Evolutionary conservation across 202 grass and related monocot species (phyloP).

Genomic region (Panicum hallii): DNA sequence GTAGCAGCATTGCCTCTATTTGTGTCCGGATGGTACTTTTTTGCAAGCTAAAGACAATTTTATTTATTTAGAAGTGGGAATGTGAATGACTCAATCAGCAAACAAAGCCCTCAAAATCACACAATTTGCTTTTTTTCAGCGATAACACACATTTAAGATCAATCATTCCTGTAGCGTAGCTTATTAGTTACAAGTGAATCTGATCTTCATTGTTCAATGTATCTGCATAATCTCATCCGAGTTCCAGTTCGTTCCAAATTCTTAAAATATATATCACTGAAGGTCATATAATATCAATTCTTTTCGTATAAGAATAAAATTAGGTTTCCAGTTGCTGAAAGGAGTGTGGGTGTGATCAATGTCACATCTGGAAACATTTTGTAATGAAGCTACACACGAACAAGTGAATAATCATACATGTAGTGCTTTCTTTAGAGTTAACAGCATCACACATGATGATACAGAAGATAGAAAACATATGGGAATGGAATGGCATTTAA

Average conservation of each 20-base stretch:
- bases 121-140: background rate
- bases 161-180: conserved; percentile 4
- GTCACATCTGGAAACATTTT: conserved; percentile 8
- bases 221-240: conserved; percentile 41
- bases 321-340: conserved; percentile 5
- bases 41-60: conserved; percentile 70
- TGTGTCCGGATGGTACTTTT: conserved; percentile 95
- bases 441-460: background rate
- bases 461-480: conserved; percentile 6
- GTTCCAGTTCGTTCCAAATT: conserved; percentile 16
- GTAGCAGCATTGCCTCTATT: conserved; percentile 73
- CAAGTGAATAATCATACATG: background rate
- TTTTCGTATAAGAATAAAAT: conserved; percentile 23
- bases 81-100: conserved; percentile 31
- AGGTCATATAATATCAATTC: background rate
- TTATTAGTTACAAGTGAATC: conserved; percentile 13
- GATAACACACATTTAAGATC: background rate
- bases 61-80: conserved; percentile 44
- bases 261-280: background rate
- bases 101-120: conserved; percentile 22
- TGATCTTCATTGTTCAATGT: conserved; percentile 16
- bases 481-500: background rate
- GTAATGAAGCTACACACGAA: conserved; percentile 31
- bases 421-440: conserved; percentile 1
- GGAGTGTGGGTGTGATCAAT: conserved; percentile 23